Conservation (phyloP, 2,329 filamentous ascomycete genomes). For the Echinosphaeria canescens region DNA sequence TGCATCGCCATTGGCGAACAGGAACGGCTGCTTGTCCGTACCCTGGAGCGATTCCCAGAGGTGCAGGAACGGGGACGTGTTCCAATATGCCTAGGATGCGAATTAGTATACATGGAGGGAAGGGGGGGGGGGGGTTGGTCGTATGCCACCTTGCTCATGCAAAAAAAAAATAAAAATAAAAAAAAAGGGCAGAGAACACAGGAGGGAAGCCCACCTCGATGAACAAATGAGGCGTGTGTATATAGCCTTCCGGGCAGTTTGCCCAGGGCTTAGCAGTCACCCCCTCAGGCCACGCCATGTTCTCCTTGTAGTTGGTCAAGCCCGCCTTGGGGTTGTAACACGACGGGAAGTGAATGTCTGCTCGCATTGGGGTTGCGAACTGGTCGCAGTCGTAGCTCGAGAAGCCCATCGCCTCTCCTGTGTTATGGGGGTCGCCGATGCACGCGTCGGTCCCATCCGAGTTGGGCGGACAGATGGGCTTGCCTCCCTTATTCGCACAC, state of each 20-base stretch:
- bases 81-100: too few species aligned
- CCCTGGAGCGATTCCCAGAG: too few species aligned
- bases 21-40: too few species aligned
- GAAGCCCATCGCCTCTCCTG: constrained; percentile 39
- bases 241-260: constrained; percentile 31
- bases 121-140: too few species aligned
- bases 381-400: constrained; percentile 48
- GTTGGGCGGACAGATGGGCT: constrained; percentile 26
- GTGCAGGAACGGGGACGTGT: constrained; percentile 26
- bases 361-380: constrained; percentile 34
- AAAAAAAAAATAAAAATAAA: too few species aligned
- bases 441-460: constrained; percentile 33
- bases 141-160: too few species aligned
- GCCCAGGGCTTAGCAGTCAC: too few species aligned
- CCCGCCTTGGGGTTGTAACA: constrained; percentile 48
- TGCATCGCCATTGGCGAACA: constrained; percentile 45
- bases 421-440: constrained; percentile 28
- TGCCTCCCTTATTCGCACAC: too few species aligned
- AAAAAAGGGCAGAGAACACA: too few species aligned
- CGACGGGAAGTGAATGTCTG: constrained; percentile 50
- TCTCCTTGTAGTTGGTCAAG: constrained; percentile 35
- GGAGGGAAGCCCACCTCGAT: too few species aligned
- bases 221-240: constrained; percentile 34
- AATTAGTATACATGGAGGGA: too few species aligned
- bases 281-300: constrained; percentile 49